Conservation (phyloP, 257 asterid genomes). For the Marsdenia floribunda region DNA sequence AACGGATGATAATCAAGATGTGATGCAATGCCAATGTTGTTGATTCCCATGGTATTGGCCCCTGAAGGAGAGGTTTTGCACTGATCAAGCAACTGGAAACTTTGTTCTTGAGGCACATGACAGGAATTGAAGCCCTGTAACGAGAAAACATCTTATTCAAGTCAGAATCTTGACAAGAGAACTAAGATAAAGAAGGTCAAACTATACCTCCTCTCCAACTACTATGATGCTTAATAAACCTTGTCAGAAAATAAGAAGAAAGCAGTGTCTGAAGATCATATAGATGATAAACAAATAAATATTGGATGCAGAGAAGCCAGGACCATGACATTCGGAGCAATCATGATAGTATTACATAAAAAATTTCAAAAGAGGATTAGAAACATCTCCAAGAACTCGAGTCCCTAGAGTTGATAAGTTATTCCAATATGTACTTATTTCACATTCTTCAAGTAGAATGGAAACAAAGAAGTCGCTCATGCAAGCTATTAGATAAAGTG, state of each 20-base stretch:
- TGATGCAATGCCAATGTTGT: slow-evolving; percentile 37
- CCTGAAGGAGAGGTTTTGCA: slow-evolving; percentile 46
- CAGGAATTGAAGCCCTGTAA: slow-evolving; percentile 48
- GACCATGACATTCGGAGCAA: not conserved
- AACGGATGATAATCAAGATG: slow-evolving; percentile 52
- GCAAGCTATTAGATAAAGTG: not conserved
- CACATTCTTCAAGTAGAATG: not conserved
- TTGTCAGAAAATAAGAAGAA: not conserved
- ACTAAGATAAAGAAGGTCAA: not conserved
- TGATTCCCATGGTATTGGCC: slow-evolving; percentile 43
- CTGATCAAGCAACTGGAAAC: slow-evolving; percentile 50
- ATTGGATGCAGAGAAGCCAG: not conserved
- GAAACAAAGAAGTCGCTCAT: not conserved
- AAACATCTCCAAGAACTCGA: not conserved
- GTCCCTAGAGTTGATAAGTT: not conserved
- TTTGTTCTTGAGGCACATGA: slow-evolving; percentile 52
- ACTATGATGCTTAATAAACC: not conserved
- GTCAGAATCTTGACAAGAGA: not conserved
- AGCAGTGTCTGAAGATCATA: not conserved
- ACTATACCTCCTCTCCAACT: not conserved
- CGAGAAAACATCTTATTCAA: slow-evolving; percentile 3
- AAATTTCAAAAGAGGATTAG: not conserved
- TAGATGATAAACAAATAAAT: too few relatives aligned
- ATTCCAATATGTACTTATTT: not conserved
- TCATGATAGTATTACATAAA: not conserved